Evolutionary conservation across 805 yeast genomes (phyloP), one percentile per base, ranked within the genome.

Genomic region (Cyberlindnera lachancei): DNA sequence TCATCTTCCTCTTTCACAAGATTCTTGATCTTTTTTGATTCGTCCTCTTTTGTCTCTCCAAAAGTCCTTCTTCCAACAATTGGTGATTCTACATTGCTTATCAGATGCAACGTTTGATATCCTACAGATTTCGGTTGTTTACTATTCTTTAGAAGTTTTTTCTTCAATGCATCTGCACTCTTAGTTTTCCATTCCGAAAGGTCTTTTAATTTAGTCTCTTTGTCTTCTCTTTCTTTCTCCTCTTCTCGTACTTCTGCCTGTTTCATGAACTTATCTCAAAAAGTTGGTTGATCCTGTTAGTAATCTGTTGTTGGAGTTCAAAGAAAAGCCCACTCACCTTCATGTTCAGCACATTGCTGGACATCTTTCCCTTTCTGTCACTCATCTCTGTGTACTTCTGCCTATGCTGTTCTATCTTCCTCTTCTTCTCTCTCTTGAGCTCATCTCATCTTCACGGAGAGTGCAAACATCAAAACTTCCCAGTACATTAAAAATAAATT

Each of bases 301-400:
- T 23, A 14, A 9, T 4, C 14, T 18, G 15, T 14, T 7, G n/a
- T n/a, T n/a, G n/a, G n/a, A n/a, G n/a, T n/a, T n/a, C n/a, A n/a
- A 15, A 9, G 15, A 10, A 16, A 27, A 18, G 8, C 6, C 4
- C 15, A 22, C 45, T 6, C 20, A 43, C 47, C 19, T 45, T 85
- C 95, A 85, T 85, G 70, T 79, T 80, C 75, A 79, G 63, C 46
- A 85, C 83, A 47, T 86, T 69, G 46, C 73, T 72, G 18, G 92
- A 80, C 36, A 75, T 41, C 25, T 29, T 29, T 7, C 41, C 40
- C 17, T 37, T 39, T 17, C 31, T 37, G n/a, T 27, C 31, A 29
- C 26, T 29, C 31, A 29, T 29, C 20, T 22, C 4, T 24, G 27
- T 2, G 34, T 28, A 41, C n/a, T n/a, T n/a, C n/a, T n/a, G n/a